phyloP scores from a whole-genome alignment of 1,284 basidiomycete genomes.

The Coniferiporia weirii region DNA sequence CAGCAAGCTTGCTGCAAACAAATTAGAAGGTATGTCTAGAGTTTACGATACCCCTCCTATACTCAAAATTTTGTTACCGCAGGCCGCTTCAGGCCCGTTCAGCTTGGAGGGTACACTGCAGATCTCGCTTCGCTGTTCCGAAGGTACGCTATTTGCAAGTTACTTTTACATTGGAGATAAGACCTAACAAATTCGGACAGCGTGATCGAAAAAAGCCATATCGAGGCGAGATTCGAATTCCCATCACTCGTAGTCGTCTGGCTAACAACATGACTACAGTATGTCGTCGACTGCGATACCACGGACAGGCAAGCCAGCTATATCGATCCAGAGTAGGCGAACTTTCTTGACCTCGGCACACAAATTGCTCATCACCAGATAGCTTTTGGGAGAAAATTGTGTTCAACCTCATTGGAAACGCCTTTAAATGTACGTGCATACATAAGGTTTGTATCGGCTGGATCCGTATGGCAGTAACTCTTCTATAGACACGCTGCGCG shows the following conservation, averaged over 20 bases:
- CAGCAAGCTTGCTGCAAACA: constrained; percentile 25
- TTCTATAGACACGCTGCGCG: constrained; percentile 22
- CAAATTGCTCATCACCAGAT: background rate
- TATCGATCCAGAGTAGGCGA: constrained; percentile 25
- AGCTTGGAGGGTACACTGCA: constrained; percentile 24
- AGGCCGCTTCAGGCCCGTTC: constrained; percentile 26
- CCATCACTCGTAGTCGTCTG: background rate
- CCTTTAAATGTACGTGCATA: constrained; percentile 27
- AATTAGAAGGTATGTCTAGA: constrained; percentile 22
- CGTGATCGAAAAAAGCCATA: constrained; percentile 26
- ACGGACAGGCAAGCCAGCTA: constrained; percentile 20
- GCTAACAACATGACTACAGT: constrained; percentile 13
- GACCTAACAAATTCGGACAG: constrained; percentile 7
- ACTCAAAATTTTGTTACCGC: background rate
- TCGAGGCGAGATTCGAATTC: constrained; percentile 20
- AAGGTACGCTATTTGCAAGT: constrained; percentile 1
- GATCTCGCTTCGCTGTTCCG: constrained; percentile 29
- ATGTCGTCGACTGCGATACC: constrained; percentile 22
- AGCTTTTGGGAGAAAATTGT: constrained; percentile 31
- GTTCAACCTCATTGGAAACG: constrained; percentile 30
- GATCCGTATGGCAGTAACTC: background rate
- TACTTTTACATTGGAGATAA: background rate
- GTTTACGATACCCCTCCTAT: background rate
- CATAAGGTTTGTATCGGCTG: background rate
- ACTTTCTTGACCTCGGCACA: background rate